Conservation (phyloP, 352 stramenopile genomes). For the Aphanomyces cochlioides region DNA sequence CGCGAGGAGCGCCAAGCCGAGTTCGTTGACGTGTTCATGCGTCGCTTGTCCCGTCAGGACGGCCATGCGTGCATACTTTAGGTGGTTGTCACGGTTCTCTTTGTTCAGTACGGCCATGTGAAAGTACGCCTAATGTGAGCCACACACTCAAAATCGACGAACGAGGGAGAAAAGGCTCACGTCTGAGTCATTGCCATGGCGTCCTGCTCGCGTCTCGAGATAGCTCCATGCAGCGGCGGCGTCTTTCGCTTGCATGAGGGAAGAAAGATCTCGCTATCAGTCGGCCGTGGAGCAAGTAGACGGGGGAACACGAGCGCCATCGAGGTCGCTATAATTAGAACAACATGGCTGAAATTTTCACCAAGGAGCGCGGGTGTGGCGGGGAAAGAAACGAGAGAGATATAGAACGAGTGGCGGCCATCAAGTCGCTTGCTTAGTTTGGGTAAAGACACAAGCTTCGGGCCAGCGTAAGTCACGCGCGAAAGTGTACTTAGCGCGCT, state of each 20-base stretch:
- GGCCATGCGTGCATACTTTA: conserved; percentile 52
- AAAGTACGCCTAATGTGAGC: conserved; percentile 40
- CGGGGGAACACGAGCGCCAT: too few relatives aligned
- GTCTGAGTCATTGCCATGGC: too few relatives aligned
- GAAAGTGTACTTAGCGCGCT: background rate
- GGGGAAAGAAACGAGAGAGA: too few relatives aligned
- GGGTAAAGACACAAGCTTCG: conserved; percentile 5
- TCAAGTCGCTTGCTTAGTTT: too few relatives aligned
- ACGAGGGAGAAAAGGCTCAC: too few relatives aligned
- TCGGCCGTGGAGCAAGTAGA: too few relatives aligned
- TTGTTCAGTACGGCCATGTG: conserved; percentile 54
- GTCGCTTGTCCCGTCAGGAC: conserved; percentile 52
- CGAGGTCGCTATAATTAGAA: too few relatives aligned
- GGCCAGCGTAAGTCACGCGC: background rate
- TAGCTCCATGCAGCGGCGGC: background rate
- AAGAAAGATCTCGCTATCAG: background rate
- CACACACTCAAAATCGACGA: too few relatives aligned
- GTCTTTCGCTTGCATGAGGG: background rate
- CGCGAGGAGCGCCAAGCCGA: conserved; percentile 50
- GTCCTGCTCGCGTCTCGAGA: too few relatives aligned
- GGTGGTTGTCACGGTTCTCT: conserved; percentile 45
- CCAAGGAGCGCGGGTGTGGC: too few relatives aligned
- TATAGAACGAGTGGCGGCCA: too few relatives aligned
- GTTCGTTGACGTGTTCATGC: conserved; percentile 57
- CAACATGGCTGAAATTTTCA: too few relatives aligned